Evolutionary conservation across 2,329 filamentous ascomycete species (phyloP).

Genomic region (Trichoderma sp.): DNA sequence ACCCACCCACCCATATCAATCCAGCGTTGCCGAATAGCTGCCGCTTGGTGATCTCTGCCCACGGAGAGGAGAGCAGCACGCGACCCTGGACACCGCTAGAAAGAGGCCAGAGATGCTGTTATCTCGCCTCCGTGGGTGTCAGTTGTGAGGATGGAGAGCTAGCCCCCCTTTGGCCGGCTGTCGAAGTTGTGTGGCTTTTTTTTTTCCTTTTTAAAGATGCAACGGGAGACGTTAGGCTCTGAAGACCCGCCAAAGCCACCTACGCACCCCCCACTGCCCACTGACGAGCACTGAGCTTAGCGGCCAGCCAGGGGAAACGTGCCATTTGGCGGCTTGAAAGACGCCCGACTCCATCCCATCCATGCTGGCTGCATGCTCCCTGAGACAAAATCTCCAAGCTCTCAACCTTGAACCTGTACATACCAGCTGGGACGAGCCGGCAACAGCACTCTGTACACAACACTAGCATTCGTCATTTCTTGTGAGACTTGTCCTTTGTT

Average conservation of each 20-base stretch:
- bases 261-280: slow-evolving; percentile 14
- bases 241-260: slow-evolving; percentile 19
- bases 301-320: slow-evolving; percentile 18
- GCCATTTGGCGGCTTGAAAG: slow-evolving; percentile 15
- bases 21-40: slow-evolving; percentile 16
- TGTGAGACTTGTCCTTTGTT: not conserved
- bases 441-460: slow-evolving; percentile 9
- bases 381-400: slow-evolving; percentile 20
- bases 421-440: slow-evolving; percentile 11
- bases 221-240: slow-evolving; percentile 14
- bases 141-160: not conserved
- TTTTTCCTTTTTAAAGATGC: not conserved
- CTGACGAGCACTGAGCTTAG: slow-evolving; percentile 13
- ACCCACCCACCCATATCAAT: slow-evolving; percentile 13
- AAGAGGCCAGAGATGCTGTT: not conserved
- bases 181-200: not conserved
- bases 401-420: slow-evolving; percentile 17
- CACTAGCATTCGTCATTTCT: slow-evolving; percentile 9
- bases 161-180: not conserved
- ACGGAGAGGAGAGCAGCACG: slow-evolving; percentile 11
- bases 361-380: slow-evolving; percentile 12
- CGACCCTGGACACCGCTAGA: slow-evolving; percentile 18
- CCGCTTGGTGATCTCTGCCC: slow-evolving; percentile 13
- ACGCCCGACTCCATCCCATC: not conserved
- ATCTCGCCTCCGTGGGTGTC: not conserved